A percentile compares a stretch with the other conserved stretches of the same genome.
Conservation (phyloP, 1,139 yeast species). For the Hyphopichia khmerensis region DNA sequence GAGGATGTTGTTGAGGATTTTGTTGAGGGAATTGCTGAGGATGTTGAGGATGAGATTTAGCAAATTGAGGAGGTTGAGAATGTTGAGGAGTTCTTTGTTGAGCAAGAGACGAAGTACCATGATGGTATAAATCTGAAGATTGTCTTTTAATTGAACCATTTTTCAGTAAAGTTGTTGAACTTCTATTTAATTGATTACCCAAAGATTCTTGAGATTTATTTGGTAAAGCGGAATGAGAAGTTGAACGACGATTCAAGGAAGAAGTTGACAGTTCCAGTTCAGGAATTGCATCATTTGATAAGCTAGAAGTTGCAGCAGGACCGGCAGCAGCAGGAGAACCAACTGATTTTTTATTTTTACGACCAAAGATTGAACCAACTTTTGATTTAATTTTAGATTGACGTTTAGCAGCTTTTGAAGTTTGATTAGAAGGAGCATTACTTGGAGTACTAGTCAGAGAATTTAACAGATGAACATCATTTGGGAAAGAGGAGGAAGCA, state of each 20-base stretch:
- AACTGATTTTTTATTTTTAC: constrained; percentile 47
- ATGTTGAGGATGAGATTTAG: constrained; percentile 1
- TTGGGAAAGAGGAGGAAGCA: not conserved
- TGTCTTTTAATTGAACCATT: constrained; percentile 3
- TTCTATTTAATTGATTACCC: constrained; percentile 6
- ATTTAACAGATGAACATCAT: constrained; percentile 4
- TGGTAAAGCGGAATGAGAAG: not conserved
- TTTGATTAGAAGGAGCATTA: not conserved
- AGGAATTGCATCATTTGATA: constrained; percentile 24
- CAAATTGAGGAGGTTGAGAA: constrained; percentile 1
- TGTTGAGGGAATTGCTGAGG: not conserved
- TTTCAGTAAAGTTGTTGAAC: constrained; percentile 12
- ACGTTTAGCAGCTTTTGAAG: constrained; percentile 16
- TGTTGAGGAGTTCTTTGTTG: constrained; percentile 4
- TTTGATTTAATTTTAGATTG: constrained; percentile 60
- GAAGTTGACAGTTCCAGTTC: constrained; percentile 27
- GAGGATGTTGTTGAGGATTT: not conserved
- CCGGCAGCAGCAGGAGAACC: constrained; percentile 4
- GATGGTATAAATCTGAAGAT: constrained; percentile 1
- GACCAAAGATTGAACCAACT: constrained; percentile 83
- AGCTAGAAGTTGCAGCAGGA: constrained; percentile 3
- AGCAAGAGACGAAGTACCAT: not conserved
- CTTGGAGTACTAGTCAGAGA: constrained; percentile 3
- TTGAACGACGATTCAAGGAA: constrained; percentile 9
- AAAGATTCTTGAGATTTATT: constrained; percentile 1